Conservation (phyloP, 2,329 filamentous ascomycete genomes). For the Colletotrichum siamense region DNA sequence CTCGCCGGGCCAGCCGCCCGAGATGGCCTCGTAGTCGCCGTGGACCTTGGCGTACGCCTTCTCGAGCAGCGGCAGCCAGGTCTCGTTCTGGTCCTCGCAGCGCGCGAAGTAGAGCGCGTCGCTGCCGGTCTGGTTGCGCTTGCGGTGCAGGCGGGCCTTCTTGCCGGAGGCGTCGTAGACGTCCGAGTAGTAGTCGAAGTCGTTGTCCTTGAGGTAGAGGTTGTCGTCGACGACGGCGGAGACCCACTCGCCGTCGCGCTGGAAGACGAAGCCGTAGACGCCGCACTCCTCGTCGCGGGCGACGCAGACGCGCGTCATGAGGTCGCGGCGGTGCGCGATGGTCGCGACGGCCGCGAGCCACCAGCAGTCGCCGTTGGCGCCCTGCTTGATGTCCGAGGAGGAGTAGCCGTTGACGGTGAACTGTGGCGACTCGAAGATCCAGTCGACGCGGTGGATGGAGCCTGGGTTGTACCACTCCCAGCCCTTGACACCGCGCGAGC, state of each 20-base stretch:
- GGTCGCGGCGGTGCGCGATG: slow-evolving; percentile 66
- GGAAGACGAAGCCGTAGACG: slow-evolving; percentile 78
- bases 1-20: slow-evolving; percentile 68
- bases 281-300: slow-evolving; percentile 70
- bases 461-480: slow-evolving; percentile 32
- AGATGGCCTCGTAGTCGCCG: slow-evolving; percentile 72
- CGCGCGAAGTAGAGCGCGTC: slow-evolving; percentile 73
- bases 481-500: slow-evolving; percentile 12
- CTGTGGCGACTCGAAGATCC: slow-evolving; percentile 46
- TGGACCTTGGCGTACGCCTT: slow-evolving; percentile 82
- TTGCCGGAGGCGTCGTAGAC: slow-evolving; percentile 47
- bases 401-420: slow-evolving; percentile 46
- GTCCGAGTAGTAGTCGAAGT: slow-evolving; percentile 27
- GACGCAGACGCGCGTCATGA: slow-evolving; percentile 73
- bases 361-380: slow-evolving; percentile 72
- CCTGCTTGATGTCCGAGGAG: slow-evolving; percentile 47
- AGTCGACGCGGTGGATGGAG: slow-evolving; percentile 48
- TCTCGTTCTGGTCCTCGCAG: slow-evolving; percentile 73
- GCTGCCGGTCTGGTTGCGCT: slow-evolving; percentile 70
- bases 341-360: slow-evolving; percentile 74
- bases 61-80: slow-evolving; percentile 75
- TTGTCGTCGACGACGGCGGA: slow-evolving; percentile 77
- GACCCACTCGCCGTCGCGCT: slow-evolving; percentile 74
- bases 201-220: slow-evolving; percentile 32
- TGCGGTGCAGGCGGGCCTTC: slow-evolving; percentile 66